A percentile compares a stretch with the other conserved stretches of the same genome.
Conservation (phyloP, 2,329 filamentous ascomycete species). For the Hypocrella siamensis region DNA sequence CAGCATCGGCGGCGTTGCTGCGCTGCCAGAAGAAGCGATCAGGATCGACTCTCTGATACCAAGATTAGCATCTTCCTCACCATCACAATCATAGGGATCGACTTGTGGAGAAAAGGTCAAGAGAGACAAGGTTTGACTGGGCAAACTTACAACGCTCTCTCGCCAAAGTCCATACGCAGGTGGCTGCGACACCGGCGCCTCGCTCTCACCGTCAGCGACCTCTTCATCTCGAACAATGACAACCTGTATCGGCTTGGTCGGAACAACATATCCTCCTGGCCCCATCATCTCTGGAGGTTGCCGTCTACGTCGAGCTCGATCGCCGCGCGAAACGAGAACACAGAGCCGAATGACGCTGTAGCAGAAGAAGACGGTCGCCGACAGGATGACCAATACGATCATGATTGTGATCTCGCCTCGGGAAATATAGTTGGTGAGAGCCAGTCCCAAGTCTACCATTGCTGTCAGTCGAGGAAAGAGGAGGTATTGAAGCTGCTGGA, state of each 20-base stretch:
- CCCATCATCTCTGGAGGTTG: conserved; percentile 31
- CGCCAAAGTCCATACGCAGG: conserved; percentile 80
- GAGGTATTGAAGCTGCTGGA: not conserved
- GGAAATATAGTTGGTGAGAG: conserved; percentile 46
- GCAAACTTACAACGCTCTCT: conserved; percentile 62
- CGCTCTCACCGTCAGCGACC: conserved; percentile 37
- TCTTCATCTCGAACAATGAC: conserved; percentile 63
- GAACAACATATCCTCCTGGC: conserved; percentile 52
- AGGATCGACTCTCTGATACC: conserved; percentile 53
- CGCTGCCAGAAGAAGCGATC: conserved; percentile 70
- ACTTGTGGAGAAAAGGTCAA: not conserved
- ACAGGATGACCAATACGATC: conserved; percentile 61
- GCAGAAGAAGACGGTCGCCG: conserved; percentile 64
- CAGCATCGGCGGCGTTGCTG: conserved; percentile 25
- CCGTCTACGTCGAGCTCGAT: conserved; percentile 10
- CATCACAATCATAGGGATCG: not conserved
- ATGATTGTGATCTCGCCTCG: conserved; percentile 64
- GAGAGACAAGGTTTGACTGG: too few relatives aligned
- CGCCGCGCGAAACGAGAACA: conserved; percentile 43
- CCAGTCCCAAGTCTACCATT: conserved; percentile 52
- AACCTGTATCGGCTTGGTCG: conserved; percentile 59
- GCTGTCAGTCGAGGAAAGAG: not conserved
- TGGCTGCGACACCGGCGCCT: conserved; percentile 45
- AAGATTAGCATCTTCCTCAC: not conserved
- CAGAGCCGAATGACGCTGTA: conserved; percentile 62